Percentiles rank a stretch among this genome's conserved stretches.
phyloP scores from a whole-genome alignment of 192 early-diverging fungal genomes.

The Coemansia reversa region DNA sequence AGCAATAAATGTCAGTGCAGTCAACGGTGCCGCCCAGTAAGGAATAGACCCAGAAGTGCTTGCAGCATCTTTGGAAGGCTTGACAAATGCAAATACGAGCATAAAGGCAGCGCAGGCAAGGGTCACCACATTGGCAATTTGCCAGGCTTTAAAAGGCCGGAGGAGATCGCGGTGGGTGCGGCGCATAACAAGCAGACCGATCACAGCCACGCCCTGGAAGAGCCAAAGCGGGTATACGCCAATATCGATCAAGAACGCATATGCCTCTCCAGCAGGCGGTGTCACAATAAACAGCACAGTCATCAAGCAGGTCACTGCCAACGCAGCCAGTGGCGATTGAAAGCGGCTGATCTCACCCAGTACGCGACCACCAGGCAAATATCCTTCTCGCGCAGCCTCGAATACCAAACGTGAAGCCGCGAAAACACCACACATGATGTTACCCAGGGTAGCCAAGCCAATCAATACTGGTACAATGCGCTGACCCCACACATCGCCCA shows the following conservation, averaged over 20 bases:
- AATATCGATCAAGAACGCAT: slow-evolving; percentile 58
- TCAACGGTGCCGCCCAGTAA: slow-evolving; percentile 47
- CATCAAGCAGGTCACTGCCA: slow-evolving; percentile 19
- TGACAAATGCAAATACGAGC: slow-evolving; percentile 41
- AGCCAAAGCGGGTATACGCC: slow-evolving; percentile 57
- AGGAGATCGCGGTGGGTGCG: slow-evolving; percentile 26
- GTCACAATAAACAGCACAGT: slow-evolving; percentile 42
- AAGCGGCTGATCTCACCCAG: slow-evolving; percentile 49
- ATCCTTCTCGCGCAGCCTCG: slow-evolving; percentile 58
- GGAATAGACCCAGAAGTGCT: slow-evolving; percentile 20
- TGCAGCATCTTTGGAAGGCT: slow-evolving; percentile 2
- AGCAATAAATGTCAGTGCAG: slow-evolving; percentile 38
- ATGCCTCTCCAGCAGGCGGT: slow-evolving; percentile 55
- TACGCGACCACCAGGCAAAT: slow-evolving; percentile 41
- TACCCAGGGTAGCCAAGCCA: slow-evolving; percentile 52
- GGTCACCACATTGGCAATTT: slow-evolving; percentile 27
- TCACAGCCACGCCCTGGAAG: slow-evolving; percentile 57
- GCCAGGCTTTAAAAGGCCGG: slow-evolving; percentile 54
- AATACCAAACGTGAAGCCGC: slow-evolving; percentile 53
- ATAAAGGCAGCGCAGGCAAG: slow-evolving; percentile 31
- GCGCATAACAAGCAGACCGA: slow-evolving; percentile 57
- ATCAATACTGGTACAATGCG: slow-evolving; percentile 54
- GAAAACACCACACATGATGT: slow-evolving; percentile 47
- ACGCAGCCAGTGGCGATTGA: slow-evolving; percentile 34
- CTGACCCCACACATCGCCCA: slow-evolving; percentile 50